Evolutionary conservation across 257 asterid species (phyloP).

Genomic region (Primulina tabacum): DNA sequence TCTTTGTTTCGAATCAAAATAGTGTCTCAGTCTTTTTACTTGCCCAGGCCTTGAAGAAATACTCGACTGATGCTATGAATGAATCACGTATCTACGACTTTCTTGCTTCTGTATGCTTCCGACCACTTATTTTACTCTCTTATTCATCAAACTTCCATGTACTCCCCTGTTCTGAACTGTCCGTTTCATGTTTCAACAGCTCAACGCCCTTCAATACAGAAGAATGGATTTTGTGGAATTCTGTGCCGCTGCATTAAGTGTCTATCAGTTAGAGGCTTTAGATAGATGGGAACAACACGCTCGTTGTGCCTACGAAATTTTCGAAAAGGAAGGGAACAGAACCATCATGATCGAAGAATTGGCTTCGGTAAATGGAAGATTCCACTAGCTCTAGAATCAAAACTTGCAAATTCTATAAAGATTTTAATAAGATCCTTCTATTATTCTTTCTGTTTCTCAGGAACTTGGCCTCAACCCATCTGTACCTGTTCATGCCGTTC

Average conservation of each 20-base stretch:
- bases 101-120: constrained; percentile 48
- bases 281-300: constrained; percentile 65
- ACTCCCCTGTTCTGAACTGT: not conserved
- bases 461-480: constrained; percentile 68
- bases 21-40: constrained; percentile 10
- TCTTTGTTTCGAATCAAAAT: not conserved
- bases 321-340: constrained; percentile 66
- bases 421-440: not conserved
- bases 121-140: not conserved
- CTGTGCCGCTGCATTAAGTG: constrained; percentile 65
- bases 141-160: not conserved
- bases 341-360: constrained; percentile 69
- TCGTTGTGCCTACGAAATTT: constrained; percentile 56
- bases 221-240: constrained; percentile 71
- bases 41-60: constrained; percentile 47
- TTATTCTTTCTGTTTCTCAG: constrained; percentile 32
- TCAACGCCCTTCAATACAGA: constrained; percentile 69
- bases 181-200: constrained; percentile 34
- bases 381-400: not conserved
- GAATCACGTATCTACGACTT: constrained; percentile 51
- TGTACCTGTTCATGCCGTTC: constrained; percentile 59
- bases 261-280: constrained; percentile 57
- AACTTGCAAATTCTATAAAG: no score
- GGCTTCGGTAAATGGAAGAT: constrained; percentile 52
- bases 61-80: constrained; percentile 49